Evolutionary conservation across 495 filamentous ascomycete species (phyloP).

Genomic region (Aspergillus ellipticus): DNA sequence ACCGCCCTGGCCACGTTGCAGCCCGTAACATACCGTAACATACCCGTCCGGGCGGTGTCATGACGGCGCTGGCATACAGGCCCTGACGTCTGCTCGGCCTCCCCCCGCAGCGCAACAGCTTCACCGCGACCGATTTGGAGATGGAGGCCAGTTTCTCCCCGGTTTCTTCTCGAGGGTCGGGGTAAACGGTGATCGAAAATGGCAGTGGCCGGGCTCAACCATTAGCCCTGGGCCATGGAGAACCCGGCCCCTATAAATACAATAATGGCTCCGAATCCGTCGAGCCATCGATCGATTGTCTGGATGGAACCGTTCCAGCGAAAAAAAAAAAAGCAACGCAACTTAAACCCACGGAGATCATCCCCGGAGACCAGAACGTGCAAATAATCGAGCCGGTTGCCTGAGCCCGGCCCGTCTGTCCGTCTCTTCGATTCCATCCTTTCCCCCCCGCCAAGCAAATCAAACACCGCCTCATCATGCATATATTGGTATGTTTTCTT

Average conservation of each 20-base stretch:
- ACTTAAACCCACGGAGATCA: no score
- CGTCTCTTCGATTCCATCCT: not conserved
- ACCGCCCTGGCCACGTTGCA: not conserved
- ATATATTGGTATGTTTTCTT: slow-evolving; percentile 44
- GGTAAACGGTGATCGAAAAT: slow-evolving; percentile 7
- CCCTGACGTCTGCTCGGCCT: not conserved
- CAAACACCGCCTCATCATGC: slow-evolving; percentile 28
- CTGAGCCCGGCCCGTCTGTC: not conserved
- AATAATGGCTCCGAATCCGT: slow-evolving; percentile 1
- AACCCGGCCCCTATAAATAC: slow-evolving; percentile 25
- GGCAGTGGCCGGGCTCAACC: slow-evolving; percentile 5
- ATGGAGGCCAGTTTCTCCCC: slow-evolving; percentile 13
- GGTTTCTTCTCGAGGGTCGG: slow-evolving; percentile 16
- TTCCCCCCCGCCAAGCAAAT: slow-evolving; percentile 10
- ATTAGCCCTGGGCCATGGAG: not conserved
- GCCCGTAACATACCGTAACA: not conserved
- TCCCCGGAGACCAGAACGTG: no score
- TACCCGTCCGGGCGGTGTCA: not conserved
- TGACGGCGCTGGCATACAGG: slow-evolving; percentile 2
- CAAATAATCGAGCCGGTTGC: no score
- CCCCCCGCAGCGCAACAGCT: slow-evolving; percentile 31
- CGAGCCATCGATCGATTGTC: not conserved
- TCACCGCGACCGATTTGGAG: slow-evolving; percentile 27
- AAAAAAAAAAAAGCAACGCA: no score
- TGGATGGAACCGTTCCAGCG: no score